Percentiles rank a stretch among this genome's conserved stretches.
These are phyloP conservation scores for Pachyrhizus erosus DNA, from an alignment of 306 rosid genomes.

Conservation along the genomic window DNA sequence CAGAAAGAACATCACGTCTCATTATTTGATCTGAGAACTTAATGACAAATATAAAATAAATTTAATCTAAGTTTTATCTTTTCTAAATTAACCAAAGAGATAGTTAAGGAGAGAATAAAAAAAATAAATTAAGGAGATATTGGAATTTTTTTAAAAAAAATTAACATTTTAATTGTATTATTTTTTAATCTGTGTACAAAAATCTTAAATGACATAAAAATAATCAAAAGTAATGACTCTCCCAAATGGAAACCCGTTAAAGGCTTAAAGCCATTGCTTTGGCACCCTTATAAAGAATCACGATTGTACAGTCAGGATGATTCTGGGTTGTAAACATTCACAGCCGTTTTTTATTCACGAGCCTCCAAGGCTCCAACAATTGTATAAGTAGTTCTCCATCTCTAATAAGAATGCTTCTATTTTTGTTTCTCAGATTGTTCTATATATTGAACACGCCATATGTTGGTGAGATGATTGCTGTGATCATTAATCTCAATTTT, in stretches of 20 bases:
- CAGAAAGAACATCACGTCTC: background rate
- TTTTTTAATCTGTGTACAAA: background rate
- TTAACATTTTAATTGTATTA: background rate
- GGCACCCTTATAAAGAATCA: background rate
- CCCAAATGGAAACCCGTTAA: background rate
- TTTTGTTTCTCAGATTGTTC: slow-evolving; percentile 22
- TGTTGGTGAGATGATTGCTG: background rate
- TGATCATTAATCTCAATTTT: slow-evolving; percentile 6
- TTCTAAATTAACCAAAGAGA: background rate
- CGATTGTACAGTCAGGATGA: background rate
- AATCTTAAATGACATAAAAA: background rate
- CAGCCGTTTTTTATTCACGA: background rate
- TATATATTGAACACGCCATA: background rate
- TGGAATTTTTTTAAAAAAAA: background rate
- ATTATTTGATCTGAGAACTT: background rate
- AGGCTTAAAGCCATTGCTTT: background rate
- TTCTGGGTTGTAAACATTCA: background rate
- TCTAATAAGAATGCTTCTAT: slow-evolving; percentile 13
- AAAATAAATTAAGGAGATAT: background rate
- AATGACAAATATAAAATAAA: background rate
- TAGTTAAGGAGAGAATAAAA: background rate
- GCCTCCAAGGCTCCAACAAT: background rate
- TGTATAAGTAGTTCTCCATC: background rate
- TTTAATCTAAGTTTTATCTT: background rate
- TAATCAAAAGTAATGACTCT: background rate